These are phyloP conservation scores for Starmerella khaoyaiensis DNA, from an alignment of 805 yeast species.

Conservation along the genomic window DNA sequence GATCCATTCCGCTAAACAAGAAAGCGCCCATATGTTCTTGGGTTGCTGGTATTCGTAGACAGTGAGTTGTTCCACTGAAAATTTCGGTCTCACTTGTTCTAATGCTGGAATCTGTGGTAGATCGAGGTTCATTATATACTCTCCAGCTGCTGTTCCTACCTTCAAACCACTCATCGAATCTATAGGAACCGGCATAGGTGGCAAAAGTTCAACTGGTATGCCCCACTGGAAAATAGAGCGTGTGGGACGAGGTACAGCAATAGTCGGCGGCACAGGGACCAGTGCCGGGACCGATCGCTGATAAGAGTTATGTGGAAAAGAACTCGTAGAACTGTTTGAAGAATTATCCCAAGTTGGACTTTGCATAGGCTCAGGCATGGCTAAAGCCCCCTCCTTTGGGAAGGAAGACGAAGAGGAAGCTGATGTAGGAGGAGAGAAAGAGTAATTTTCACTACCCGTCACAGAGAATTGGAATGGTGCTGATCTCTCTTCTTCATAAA, in stretches of 20 bases:
- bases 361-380: conserved; percentile 11
- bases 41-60: conserved; percentile 18
- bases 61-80: conserved; percentile 21
- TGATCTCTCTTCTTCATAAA: too few relatives aligned
- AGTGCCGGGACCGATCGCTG: neutral
- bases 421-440: too few relatives aligned
- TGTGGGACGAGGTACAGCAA: conserved; percentile 3
- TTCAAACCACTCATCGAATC: conserved; percentile 11
- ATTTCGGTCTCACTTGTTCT: conserved; percentile 15
- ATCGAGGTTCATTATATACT: conserved; percentile 15
- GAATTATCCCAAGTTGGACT: too few relatives aligned
- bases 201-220: conserved; percentile 16
- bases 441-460: too few relatives aligned
- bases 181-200: conserved; percentile 16
- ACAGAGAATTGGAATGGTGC: too few relatives aligned
- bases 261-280: conserved; percentile 7
- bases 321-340: neutral
- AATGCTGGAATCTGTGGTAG: conserved; percentile 21
- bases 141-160: conserved; percentile 11
- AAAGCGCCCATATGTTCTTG: conserved; percentile 17
- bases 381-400: conserved; percentile 1
- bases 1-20: conserved; percentile 18
- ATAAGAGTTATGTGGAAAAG: neutral
- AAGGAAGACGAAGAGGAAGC: too few relatives aligned
- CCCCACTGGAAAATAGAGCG: conserved; percentile 15